Evolutionary conservation across 768 basidiomycete genomes (phyloP).

Genomic region (Mrakia gelida): DNA sequence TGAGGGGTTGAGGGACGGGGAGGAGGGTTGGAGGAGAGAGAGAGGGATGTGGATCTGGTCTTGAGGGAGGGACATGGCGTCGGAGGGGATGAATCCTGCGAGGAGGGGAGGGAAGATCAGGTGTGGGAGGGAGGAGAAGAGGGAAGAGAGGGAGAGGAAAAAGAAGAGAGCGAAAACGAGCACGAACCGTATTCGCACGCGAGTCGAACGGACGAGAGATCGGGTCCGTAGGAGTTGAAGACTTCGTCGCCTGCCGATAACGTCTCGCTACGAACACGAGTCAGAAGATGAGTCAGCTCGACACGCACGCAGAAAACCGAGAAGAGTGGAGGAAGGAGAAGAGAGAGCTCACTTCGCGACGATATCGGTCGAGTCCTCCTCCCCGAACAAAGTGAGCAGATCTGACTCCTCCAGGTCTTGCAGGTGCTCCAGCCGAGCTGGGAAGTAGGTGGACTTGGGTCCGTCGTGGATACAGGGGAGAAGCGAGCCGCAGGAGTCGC

Average conservation of each 20-base stretch:
- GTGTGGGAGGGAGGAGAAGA: not conserved
- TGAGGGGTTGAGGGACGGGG: not conserved
- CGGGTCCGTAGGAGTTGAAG: conserved; percentile 64
- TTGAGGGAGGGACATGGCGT: conserved; percentile 25
- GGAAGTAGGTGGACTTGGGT: not conserved
- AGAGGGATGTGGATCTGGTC: conserved; percentile 19
- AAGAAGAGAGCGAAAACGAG: not conserved
- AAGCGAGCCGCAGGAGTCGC: conserved; percentile 64
- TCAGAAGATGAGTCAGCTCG: not conserved
- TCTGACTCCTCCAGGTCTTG: conserved; percentile 22
- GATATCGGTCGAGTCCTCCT: conserved; percentile 56
- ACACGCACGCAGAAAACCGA: not conserved
- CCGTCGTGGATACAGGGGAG: conserved; percentile 64
- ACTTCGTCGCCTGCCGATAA: conserved; percentile 57
- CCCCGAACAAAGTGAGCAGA: conserved; percentile 17
- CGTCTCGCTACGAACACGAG: conserved; percentile 34
- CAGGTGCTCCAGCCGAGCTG: not conserved
- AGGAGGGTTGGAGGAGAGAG: not conserved
- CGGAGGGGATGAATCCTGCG: conserved; percentile 26
- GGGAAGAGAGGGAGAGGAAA: no score
- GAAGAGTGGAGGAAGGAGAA: not conserved
- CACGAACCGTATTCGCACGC: conserved; percentile 27
- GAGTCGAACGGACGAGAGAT: conserved; percentile 4
- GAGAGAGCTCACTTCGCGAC: conserved; percentile 49
- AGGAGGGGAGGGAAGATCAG: no score